Conservation (phyloP, 306 rosid genomes). For the Lathyrus aphaca region DNA sequence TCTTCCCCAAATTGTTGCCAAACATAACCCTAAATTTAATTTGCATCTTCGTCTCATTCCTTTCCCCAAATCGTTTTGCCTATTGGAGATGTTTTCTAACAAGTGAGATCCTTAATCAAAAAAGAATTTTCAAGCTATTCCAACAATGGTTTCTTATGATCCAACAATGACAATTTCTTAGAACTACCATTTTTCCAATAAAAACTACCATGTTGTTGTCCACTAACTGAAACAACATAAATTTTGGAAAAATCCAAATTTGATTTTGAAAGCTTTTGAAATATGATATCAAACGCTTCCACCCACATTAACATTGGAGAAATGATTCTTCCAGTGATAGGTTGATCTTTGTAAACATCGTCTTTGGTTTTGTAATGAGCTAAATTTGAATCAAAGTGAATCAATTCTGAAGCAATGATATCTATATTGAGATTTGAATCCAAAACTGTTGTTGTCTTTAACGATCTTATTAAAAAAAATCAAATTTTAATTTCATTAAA, state of each 20-base stretch:
- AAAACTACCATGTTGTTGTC: constrained; percentile 95
- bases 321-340: constrained; percentile 73
- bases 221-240: constrained; percentile 87
- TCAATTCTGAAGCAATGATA: constrained; percentile 65
- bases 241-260: constrained; percentile 65
- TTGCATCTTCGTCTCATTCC: too few relatives aligned
- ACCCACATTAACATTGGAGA: constrained; percentile 97
- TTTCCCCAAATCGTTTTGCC: too few relatives aligned
- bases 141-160: constrained; percentile 58
- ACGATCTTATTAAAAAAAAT: constrained; percentile 63
- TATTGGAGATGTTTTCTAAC: too few relatives aligned
- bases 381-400: constrained; percentile 81
- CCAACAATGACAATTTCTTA: constrained; percentile 63
- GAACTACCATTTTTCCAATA: constrained; percentile 88
- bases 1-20: too few relatives aligned
- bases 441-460: constrained; percentile 89
- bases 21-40: too few relatives aligned
- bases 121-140: constrained; percentile 70
- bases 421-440: constrained; percentile 77
- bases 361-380: constrained; percentile 86
- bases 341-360: constrained; percentile 80
- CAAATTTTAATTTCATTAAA: constrained; percentile 30
- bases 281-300: constrained; percentile 84
- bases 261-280: constrained; percentile 63
- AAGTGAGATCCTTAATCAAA: constrained; percentile 57